phyloP scores from a whole-genome alignment of 1,284 basidiomycete genomes.

The Sporisorium scitamineum region DNA sequence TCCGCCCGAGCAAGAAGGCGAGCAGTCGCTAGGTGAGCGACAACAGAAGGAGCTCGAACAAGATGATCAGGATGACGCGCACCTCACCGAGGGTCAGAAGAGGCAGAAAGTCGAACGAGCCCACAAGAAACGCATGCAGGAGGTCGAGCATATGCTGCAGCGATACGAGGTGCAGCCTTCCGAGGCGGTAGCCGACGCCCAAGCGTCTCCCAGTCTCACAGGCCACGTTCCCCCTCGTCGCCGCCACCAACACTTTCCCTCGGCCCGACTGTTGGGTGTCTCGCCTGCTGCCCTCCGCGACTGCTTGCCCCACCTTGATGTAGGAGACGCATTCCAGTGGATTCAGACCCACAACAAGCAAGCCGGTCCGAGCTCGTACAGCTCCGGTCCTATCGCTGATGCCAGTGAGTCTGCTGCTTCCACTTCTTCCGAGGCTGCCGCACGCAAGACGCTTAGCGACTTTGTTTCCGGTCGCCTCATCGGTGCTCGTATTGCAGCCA shows the following conservation, averaged over 20 bases:
- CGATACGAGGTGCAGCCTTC: constrained; percentile 54
- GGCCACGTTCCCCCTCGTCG: constrained; percentile 47
- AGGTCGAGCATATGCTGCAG: constrained; percentile 57
- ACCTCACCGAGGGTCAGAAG: constrained; percentile 41
- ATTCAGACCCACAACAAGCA: constrained; percentile 72
- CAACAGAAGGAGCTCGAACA: constrained; percentile 37
- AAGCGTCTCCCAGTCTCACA: constrained; percentile 14
- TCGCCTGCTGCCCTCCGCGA: constrained; percentile 79
- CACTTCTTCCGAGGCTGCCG: constrained; percentile 18
- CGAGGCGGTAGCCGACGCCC: constrained; percentile 1
- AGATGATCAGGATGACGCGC: constrained; percentile 22
- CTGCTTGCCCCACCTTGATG: constrained; percentile 85
- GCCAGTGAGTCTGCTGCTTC: constrained; percentile 14
- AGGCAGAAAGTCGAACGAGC: constrained; percentile 30
- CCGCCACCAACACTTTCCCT: constrained; percentile 53
- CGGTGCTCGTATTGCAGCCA: constrained; percentile 31
- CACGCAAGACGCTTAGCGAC: constrained; percentile 53
- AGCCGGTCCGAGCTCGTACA: constrained; percentile 62
- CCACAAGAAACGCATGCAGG: constrained; percentile 56
- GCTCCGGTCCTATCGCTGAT: constrained; percentile 61
- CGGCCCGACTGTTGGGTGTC: constrained; percentile 74
- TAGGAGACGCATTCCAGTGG: constrained; percentile 81
- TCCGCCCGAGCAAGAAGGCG: constrained; percentile 59
- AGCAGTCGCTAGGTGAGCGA: constrained; percentile 40
- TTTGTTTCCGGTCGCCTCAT: constrained; percentile 50